phyloP scores from a whole-genome alignment of 2,329 filamentous ascomycete genomes.

The Trichoderma koningii region DNA sequence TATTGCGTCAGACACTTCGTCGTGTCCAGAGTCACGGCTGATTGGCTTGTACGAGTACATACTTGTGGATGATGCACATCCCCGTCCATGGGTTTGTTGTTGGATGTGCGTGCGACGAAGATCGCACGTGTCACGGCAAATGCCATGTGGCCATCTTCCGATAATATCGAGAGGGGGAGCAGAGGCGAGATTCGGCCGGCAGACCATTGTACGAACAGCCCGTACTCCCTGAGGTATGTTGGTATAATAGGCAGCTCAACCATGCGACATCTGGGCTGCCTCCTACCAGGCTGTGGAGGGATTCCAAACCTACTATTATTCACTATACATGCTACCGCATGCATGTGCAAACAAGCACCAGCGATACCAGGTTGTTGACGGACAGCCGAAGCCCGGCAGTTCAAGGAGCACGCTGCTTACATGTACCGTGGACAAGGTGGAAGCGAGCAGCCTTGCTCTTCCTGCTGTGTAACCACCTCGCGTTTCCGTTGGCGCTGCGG shows the following conservation, averaged over 20 bases:
- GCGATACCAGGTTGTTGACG: not conserved
- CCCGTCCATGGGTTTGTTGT: not conserved
- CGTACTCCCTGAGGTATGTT: not conserved
- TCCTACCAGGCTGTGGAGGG: too few relatives aligned
- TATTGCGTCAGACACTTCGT: not conserved
- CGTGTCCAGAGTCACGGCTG: not conserved
- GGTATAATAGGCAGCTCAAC: not conserved
- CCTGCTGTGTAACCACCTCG: conserved; percentile 15
- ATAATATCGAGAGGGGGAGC: conserved; percentile 14
- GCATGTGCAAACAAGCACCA: not conserved
- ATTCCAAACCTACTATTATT: too few relatives aligned
- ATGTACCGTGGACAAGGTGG: not conserved
- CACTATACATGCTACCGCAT: not conserved
- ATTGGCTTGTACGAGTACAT: not conserved
- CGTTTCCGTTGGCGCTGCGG: conserved; percentile 1
- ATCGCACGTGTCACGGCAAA: conserved; percentile 28
- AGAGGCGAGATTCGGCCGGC: conserved; percentile 19
- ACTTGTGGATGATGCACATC: conserved; percentile 4
- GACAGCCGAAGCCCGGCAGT: conserved; percentile 20
- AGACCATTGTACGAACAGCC: not conserved
- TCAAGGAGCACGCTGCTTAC: not conserved
- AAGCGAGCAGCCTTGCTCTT: conserved; percentile 11
- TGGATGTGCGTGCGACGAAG: conserved; percentile 24
- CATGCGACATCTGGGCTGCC: not conserved
- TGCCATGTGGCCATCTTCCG: conserved; percentile 27